These are phyloP conservation scores for Metschnikowia arizonensis DNA, from an alignment of 805 yeast genomes.

Conservation along the genomic window DNA sequence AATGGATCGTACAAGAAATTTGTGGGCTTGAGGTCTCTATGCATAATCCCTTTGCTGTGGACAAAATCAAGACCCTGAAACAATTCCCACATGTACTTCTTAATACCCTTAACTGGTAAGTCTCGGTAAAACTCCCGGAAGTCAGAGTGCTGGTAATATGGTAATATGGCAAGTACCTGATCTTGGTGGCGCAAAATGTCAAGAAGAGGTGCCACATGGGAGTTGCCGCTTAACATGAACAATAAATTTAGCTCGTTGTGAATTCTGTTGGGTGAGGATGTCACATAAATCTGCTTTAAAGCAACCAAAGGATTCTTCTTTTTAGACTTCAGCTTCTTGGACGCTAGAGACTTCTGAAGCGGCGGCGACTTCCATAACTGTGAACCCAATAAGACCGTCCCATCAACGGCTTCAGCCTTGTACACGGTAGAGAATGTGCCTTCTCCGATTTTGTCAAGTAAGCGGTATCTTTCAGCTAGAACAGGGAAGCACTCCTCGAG, in stretches of 20 bases:
- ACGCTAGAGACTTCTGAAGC: slow-evolving; percentile 22
- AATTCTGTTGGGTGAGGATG: slow-evolving; percentile 90
- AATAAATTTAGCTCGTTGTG: slow-evolving; percentile 80
- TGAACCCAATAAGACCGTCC: slow-evolving; percentile 33
- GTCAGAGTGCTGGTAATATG: slow-evolving; percentile 87
- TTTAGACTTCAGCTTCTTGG: slow-evolving; percentile 18
- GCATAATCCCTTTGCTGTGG: slow-evolving; percentile 38
- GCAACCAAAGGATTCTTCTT: slow-evolving; percentile 62
- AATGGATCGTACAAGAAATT: slow-evolving; percentile 68
- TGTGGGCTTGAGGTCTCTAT: slow-evolving; percentile 48
- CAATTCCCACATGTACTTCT: slow-evolving; percentile 73
- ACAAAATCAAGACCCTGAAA: slow-evolving; percentile 71
- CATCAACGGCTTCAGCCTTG: slow-evolving; percentile 53
- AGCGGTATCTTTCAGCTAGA: slow-evolving; percentile 44
- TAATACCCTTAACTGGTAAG: slow-evolving; percentile 73
- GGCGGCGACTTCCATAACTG: slow-evolving; percentile 47
- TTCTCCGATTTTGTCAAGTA: slow-evolving; percentile 60
- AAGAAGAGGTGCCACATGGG: slow-evolving; percentile 79
- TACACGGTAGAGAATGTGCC: slow-evolving; percentile 64
- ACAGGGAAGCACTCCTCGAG: slow-evolving; percentile 53
- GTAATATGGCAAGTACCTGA: slow-evolving; percentile 89
- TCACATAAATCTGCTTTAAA: slow-evolving; percentile 86
- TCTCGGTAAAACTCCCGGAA: slow-evolving; percentile 83
- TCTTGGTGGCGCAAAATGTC: slow-evolving; percentile 86
- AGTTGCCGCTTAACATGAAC: slow-evolving; percentile 61